phyloP scores from a whole-genome alignment of 2,329 filamentous ascomycete species.

The Purpureocillium takamizusanense region DNA sequence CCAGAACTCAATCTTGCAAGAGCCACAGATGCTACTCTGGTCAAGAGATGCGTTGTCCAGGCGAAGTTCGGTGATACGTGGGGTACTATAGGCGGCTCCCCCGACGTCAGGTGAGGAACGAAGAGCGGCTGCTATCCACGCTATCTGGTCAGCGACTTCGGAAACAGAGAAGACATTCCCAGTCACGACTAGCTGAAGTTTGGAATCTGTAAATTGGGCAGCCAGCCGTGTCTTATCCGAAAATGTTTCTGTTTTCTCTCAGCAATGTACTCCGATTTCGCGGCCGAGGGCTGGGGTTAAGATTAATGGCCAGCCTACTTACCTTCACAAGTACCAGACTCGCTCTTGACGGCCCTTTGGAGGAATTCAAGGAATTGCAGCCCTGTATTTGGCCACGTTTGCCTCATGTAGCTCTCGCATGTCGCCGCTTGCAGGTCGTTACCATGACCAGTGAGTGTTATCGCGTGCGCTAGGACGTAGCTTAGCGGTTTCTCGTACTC shows the following conservation, averaged over 20 bases:
- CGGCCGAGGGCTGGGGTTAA: too few species aligned
- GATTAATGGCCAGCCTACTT: too few species aligned
- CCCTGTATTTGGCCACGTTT: background rate
- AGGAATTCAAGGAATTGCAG: background rate
- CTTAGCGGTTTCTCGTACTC: background rate
- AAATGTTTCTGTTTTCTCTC: background rate
- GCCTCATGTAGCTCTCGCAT: background rate
- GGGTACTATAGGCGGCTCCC: too few species aligned
- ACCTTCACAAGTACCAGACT: too few species aligned
- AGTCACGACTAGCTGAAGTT: background rate
- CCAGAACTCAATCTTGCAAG: background rate
- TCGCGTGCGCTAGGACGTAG: background rate
- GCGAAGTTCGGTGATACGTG: too few species aligned
- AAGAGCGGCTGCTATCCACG: background rate
- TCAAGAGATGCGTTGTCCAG: too few species aligned
- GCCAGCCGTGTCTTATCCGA: background rate
- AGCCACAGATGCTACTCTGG: too few species aligned
- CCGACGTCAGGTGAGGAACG: background rate
- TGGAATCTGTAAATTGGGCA: background rate
- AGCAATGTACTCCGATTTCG: too few species aligned
- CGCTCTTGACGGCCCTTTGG: background rate
- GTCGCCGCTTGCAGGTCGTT: background rate
- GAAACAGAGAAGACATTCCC: background rate
- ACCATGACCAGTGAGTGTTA: background rate
- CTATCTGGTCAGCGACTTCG: background rate